Evolutionary conservation across 2,329 filamentous ascomycete species (phyloP).

Genomic region (Tricladium varicosporioides): DNA sequence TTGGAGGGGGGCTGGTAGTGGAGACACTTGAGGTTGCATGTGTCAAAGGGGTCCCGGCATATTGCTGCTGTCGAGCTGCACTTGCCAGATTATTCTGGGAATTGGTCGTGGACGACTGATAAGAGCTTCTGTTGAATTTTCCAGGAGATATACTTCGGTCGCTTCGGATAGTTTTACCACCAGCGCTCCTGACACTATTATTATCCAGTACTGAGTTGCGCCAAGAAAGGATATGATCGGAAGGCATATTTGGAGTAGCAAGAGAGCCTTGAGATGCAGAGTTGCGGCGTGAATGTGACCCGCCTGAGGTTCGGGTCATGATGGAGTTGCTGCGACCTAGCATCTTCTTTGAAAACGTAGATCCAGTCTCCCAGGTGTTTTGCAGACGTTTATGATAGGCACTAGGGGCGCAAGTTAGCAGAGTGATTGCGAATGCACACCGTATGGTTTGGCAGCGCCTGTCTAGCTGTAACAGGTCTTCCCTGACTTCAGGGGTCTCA

Average conservation of each 20-base stretch:
- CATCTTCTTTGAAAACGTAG: constrained; percentile 61
- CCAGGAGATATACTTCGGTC: constrained; percentile 54
- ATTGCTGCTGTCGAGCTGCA: constrained; percentile 29
- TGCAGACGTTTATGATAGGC: constrained; percentile 75
- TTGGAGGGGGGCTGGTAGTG: constrained; percentile 28
- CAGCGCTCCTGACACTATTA: constrained; percentile 25
- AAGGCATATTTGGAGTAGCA: constrained; percentile 28
- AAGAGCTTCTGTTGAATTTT: constrained; percentile 36
- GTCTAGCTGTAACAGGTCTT: too few species aligned
- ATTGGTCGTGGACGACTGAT: constrained; percentile 16
- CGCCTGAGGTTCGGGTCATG: constrained; percentile 48
- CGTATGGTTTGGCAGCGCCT: too few species aligned
- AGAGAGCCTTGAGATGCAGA: constrained; percentile 37
- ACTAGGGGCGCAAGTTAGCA: constrained; percentile 44
- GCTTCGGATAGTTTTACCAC: constrained; percentile 46
- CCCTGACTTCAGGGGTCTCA: constrained; percentile 63
- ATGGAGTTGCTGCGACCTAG: constrained; percentile 31
- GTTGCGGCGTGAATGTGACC: constrained; percentile 42
- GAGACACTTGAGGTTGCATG: constrained; percentile 26
- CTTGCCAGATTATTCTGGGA: constrained; percentile 28
- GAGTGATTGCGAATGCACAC: too few species aligned
- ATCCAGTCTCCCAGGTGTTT: constrained; percentile 75
- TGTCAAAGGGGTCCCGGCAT: constrained; percentile 18
- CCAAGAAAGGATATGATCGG: constrained; percentile 87
- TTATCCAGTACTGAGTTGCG: constrained; percentile 65